Conservation (phyloP, 129 eudicot species). For the Glebionis coronaria region DNA sequence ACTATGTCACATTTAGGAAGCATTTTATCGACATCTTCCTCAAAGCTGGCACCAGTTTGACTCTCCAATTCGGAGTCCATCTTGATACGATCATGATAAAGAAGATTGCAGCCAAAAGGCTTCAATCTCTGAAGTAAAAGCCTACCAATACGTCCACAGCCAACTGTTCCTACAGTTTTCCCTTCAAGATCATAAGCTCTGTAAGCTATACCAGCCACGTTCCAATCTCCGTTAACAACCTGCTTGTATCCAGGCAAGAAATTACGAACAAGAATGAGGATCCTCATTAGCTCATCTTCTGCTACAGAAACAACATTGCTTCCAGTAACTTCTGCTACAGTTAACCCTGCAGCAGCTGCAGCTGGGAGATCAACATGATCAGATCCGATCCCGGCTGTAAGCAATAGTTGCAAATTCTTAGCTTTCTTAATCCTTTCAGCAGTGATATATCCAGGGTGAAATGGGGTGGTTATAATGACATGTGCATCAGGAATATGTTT, state of each 20-base stretch:
- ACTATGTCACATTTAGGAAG: constrained; percentile 91
- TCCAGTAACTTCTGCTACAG: constrained; percentile 98
- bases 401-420: constrained; percentile 76
- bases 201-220: constrained; percentile 90
- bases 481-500: constrained; percentile 87
- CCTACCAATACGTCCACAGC: constrained; percentile 90
- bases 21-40: constrained; percentile 94
- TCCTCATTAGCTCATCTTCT: constrained; percentile 97
- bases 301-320: constrained; percentile 96
- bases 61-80: constrained; percentile 84
- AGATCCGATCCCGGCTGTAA: constrained; percentile 97
- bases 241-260: constrained; percentile 93
- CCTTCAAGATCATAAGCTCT: constrained; percentile 98
- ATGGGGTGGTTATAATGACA: constrained; percentile 87
- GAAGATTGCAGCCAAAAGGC: constrained; percentile 88
- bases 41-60: constrained; percentile 71
- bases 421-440: constrained; percentile 95
- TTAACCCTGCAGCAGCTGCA: constrained; percentile 88
- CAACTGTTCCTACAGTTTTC: constrained; percentile 95
- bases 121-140: constrained; percentile 89
- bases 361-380: constrained; percentile 92
- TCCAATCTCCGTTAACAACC: constrained; percentile 89
- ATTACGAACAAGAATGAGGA: constrained; percentile 89
- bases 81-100: constrained; percentile 86
- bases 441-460: constrained; percentile 95